Percentiles rank a stretch among this genome's conserved stretches.
Evolutionary conservation across 2,329 filamentous ascomycete genomes (phyloP).

Genomic region (Trichoderma sp.): DNA sequence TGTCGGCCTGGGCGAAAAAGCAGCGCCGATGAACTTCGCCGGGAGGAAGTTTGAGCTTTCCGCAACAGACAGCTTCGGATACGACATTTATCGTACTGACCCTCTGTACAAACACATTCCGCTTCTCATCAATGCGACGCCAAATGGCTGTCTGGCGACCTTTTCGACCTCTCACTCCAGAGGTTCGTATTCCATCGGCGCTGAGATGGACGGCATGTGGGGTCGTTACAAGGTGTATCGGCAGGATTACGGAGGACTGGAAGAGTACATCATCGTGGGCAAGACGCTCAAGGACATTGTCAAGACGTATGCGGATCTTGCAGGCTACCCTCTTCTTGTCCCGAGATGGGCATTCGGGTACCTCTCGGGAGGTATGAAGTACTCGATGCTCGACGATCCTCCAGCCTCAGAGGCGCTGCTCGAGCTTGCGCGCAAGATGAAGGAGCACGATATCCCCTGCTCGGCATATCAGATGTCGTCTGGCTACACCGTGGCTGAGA

Average conservation of each 20-base stretch:
- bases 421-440: slow-evolving; percentile 62
- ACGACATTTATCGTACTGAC: slow-evolving; percentile 70
- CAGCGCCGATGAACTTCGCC: slow-evolving; percentile 71
- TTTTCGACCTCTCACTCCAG: slow-evolving; percentile 69
- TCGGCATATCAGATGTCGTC: slow-evolving; percentile 74
- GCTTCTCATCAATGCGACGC: slow-evolving; percentile 68
- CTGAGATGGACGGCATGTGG: slow-evolving; percentile 76
- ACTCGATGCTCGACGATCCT: slow-evolving; percentile 53
- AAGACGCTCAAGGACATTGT: slow-evolving; percentile 68
- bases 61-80: slow-evolving; percentile 72
- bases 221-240: slow-evolving; percentile 74
- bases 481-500: slow-evolving; percentile 70
- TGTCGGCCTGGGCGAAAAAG: slow-evolving; percentile 71
- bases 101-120: slow-evolving; percentile 78
- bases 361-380: slow-evolving; percentile 65
- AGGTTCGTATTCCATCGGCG: slow-evolving; percentile 67
- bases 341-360: slow-evolving; percentile 75
- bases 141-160: slow-evolving; percentile 64
- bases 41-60: slow-evolving; percentile 67
- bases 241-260: slow-evolving; percentile 71
- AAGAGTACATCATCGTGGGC: slow-evolving; percentile 70
- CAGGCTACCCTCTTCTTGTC: slow-evolving; percentile 67
- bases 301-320: slow-evolving; percentile 65
- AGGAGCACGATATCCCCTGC: slow-evolving; percentile 67
- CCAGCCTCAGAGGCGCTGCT: slow-evolving; percentile 61